Conservation (phyloP, 2,329 filamentous ascomycete species). For the Tolypocladium inflatum region DNA sequence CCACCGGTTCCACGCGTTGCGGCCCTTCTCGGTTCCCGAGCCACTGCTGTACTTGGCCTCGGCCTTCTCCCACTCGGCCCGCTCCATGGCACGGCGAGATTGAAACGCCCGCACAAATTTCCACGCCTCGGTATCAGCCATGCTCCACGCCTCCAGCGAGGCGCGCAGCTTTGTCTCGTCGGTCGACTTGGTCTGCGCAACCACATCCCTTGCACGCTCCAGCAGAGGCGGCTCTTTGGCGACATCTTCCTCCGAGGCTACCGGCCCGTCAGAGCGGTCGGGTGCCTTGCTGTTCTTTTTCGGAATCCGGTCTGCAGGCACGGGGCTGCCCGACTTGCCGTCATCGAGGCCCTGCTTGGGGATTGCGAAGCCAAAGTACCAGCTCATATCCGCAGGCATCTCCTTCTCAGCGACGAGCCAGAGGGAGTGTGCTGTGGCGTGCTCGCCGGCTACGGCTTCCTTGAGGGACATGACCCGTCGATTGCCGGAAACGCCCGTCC, state of each 20-base stretch:
- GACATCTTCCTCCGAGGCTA: slow-evolving; percentile 42
- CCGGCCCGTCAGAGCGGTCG: slow-evolving; percentile 35
- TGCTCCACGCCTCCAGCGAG: slow-evolving; percentile 55
- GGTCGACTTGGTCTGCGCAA: slow-evolving; percentile 35
- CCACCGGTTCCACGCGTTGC: slow-evolving; percentile 26
- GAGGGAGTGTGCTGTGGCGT: slow-evolving; percentile 53
- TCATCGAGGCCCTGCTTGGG: slow-evolving; percentile 46
- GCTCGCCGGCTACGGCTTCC: slow-evolving; percentile 64
- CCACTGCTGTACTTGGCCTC: slow-evolving; percentile 56
- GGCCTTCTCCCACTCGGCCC: slow-evolving; percentile 59
- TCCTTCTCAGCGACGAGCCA: slow-evolving; percentile 69
- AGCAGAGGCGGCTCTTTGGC: slow-evolving; percentile 46
- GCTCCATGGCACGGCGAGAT: slow-evolving; percentile 53
- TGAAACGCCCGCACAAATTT: slow-evolving; percentile 61
- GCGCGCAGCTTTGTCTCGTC: slow-evolving; percentile 37
- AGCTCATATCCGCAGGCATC: slow-evolving; percentile 66
- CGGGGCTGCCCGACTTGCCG: slow-evolving; percentile 12
- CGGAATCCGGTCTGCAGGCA: slow-evolving; percentile 12
- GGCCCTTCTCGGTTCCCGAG: slow-evolving; percentile 41
- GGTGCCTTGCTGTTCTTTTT: slow-evolving; percentile 7
- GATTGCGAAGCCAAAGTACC: slow-evolving; percentile 80
- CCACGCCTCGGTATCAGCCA: slow-evolving; percentile 72
- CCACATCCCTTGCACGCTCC: slow-evolving; percentile 33
- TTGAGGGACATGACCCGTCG: slow-evolving; percentile 69
- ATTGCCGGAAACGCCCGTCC: slow-evolving; percentile 47